Conservation (phyloP, 164 flowering plant genomes). For the Umbilicus rupestris region DNA sequence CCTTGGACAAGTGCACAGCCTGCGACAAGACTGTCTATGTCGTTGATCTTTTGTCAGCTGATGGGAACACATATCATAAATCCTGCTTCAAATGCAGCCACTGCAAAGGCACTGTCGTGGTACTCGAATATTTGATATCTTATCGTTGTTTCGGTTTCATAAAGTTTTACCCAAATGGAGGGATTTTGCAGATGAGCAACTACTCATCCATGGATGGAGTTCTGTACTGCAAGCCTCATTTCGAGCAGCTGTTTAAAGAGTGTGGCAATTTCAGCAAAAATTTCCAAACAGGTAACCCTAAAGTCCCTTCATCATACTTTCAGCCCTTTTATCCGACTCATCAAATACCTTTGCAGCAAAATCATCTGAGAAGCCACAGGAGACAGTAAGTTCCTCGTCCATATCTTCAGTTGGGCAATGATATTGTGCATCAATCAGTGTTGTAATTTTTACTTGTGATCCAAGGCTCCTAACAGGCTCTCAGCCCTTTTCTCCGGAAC, state of each 20-base stretch:
- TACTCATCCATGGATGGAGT: slow-evolving; percentile 5
- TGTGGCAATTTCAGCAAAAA: slow-evolving; percentile 4
- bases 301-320: background rate
- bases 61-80: background rate
- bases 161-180: background rate
- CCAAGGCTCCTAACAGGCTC: background rate
- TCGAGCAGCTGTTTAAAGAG: slow-evolving; percentile 5
- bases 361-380: background rate
- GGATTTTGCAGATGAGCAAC: background rate
- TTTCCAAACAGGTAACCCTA: slow-evolving; percentile 1
- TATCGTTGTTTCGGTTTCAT: background rate
- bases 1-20: slow-evolving; percentile 4
- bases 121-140: background rate
- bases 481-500: background rate
- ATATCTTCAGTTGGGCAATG: background rate
- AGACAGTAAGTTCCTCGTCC: background rate
- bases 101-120: slow-evolving; percentile 6
- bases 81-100: slow-evolving; percentile 7
- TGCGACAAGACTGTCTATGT: slow-evolving; percentile 5
- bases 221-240: slow-evolving; percentile 4
- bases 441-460: background rate
- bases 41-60: slow-evolving; percentile 4
- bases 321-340: background rate
- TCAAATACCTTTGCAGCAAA: background rate
- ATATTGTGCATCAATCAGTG: background rate